Percentiles rank a stretch among this genome's conserved stretches.
phyloP scores from a whole-genome alignment of 1,139 yeast species.

The Suhomyces maxii region DNA sequence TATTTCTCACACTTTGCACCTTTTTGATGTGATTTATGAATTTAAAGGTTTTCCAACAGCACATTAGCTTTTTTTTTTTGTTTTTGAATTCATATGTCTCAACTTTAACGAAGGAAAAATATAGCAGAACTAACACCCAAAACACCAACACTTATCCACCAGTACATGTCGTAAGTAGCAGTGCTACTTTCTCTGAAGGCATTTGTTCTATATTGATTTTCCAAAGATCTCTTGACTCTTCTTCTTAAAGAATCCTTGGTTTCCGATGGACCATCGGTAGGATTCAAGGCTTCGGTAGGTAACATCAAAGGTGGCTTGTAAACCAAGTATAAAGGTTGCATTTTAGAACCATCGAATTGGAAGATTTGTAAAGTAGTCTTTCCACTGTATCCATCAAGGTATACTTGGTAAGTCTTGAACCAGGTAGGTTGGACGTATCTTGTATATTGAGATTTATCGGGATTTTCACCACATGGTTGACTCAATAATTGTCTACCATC shows the following conservation, averaged over 20 bases:
- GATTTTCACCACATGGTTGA: conserved; percentile 71
- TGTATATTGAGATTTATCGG: conserved; percentile 56
- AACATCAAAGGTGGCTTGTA: conserved; percentile 95
- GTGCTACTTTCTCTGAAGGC: conserved; percentile 54
- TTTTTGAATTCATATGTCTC: background rate
- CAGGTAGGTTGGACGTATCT: conserved; percentile 70
- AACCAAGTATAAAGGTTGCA: conserved; percentile 88
- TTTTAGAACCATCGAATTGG: conserved; percentile 77
- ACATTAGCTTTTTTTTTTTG: background rate
- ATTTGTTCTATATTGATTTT: conserved; percentile 75
- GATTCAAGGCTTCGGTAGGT: conserved; percentile 88
- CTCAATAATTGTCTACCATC: conserved; percentile 93
- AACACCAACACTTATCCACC: conserved; percentile 43
- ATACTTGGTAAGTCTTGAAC: conserved; percentile 58
- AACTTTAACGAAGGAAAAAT: conserved; percentile 12
- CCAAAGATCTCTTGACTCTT: conserved; percentile 67
- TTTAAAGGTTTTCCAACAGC: background rate
- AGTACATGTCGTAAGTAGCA: conserved; percentile 45
- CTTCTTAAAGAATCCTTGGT: conserved; percentile 43
- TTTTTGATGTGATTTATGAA: no score
- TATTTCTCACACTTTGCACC: no score
- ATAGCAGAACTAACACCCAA: conserved; percentile 24
- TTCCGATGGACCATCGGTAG: conserved; percentile 55
- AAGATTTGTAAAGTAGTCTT: conserved; percentile 71
- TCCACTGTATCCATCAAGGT: conserved; percentile 79